Evolutionary conservation across 306 rosid species (phyloP), one percentile per base, ranked within the genome.

Genomic region (Gastrolobium villosum): DNA sequence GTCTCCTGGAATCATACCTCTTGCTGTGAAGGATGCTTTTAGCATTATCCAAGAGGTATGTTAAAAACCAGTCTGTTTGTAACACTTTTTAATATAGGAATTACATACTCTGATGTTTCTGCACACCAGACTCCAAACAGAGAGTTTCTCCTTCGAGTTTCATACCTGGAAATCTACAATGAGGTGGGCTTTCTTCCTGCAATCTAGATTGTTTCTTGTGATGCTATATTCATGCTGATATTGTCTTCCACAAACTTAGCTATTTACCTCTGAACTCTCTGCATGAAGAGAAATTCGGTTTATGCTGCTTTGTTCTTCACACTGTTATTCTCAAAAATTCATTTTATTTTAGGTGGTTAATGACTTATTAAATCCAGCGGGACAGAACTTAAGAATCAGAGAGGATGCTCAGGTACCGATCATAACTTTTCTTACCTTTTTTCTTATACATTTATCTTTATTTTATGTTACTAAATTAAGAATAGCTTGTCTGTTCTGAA

Each of bases 11-110:
- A 91, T 96, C 79, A 96, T 96, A 85, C 97, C 99, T 53, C 89
- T 93, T 81, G 94, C 99, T 7, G 98, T 96, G 86, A 96, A 96
- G 89, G 98, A 96, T 93, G 91, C 93, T 67, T 96, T 96, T 86
- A 87, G 98, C 90, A 93, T 96, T 81, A 96, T 96, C 87, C 99
- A 96, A 87, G 99, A 96, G 99, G 99, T 96, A 84, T 74, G 60
- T 20, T 40, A 61, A 70, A 76, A 26, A 56, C 72, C 36, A 50
- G 74, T 79, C 65, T 65, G 48, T 41, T 63, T 61, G n/a, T 83
- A 70, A 68, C 34, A 80, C 72, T 72, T 82, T 68, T 72, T 39
- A 45, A 48, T 48, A 34, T 59, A 54, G 73, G 80, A 76, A 81
- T 76, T 63, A 62, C 48, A 10, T 45, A 40, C 60, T 74, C 71